These are phyloP conservation scores for Neospermospora avenae DNA, from an alignment of 2,329 filamentous ascomycete species.

Conservation along the genomic window DNA sequence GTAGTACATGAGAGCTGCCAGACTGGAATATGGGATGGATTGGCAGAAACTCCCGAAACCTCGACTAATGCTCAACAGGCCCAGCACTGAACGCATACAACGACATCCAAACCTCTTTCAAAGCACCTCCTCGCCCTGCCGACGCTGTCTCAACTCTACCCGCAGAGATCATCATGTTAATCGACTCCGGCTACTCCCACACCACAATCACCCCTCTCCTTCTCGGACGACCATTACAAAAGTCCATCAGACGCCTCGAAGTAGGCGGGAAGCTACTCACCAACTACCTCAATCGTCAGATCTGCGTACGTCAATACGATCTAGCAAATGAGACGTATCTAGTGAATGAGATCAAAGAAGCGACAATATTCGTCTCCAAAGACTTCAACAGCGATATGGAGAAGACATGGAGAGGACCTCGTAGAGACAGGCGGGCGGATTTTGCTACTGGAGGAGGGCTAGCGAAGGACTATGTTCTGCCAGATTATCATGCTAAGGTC, in stretches of 20 bases:
- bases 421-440: slow-evolving; percentile 51
- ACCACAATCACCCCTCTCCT: slow-evolving; percentile 88
- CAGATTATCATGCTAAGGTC: slow-evolving; percentile 63
- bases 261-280: slow-evolving; percentile 91
- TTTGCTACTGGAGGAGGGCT: slow-evolving; percentile 53
- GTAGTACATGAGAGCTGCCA: slow-evolving; percentile 16
- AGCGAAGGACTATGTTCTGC: slow-evolving; percentile 87
- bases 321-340: slow-evolving; percentile 93
- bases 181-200: slow-evolving; percentile 91
- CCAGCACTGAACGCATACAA: slow-evolving; percentile 79
- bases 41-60: neutral
- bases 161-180: slow-evolving; percentile 77
- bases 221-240: slow-evolving; percentile 74
- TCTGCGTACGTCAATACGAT: slow-evolving; percentile 90
- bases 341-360: slow-evolving; percentile 94
- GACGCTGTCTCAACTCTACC: slow-evolving; percentile 46
- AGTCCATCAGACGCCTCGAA: slow-evolving; percentile 79
- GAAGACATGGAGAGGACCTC: slow-evolving; percentile 74
- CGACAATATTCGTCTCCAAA: slow-evolving; percentile 75
- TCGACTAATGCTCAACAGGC: slow-evolving; percentile 43
- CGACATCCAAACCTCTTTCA: slow-evolving; percentile 68
- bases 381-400: slow-evolving; percentile 80
- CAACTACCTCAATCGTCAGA: slow-evolving; percentile 84
- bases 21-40: too few relatives aligned
- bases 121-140: slow-evolving; percentile 50